Evolutionary conservation across 2,329 filamentous ascomycete species (phyloP), one percentile per base, ranked within the genome.

Genomic region (Juglanconis juglandina): DNA sequence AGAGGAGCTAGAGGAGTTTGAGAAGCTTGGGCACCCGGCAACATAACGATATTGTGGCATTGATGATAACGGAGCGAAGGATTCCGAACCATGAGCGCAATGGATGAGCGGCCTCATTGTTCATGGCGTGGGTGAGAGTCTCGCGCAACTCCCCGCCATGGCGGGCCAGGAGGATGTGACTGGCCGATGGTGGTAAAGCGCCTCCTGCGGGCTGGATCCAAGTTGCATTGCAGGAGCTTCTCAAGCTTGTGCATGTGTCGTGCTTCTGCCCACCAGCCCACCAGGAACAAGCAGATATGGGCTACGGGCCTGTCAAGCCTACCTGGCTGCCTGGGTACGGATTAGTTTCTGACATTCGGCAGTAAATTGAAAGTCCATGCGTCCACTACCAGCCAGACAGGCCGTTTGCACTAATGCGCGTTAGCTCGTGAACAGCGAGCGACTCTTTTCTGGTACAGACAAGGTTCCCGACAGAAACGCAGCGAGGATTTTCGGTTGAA

Each of bases 341-440:
- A 41, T 7, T 24, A 24, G 24, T 8, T 10, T 13, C 35, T 39
- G 50, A n/a, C 37, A 42, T 24, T 24, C 51, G 13, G 37, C 39
- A 24, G 14, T 9, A 49, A 49, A 49, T 49, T 60, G 41, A 53
- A 47, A 47, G 58, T 37, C 48, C 53, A 60, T 60, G 58, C 58
- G 56, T 52, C 32, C 58, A 60, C 58, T 60, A 56, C 37, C 58
- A 56, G 53, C 37, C 44, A 47, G 48, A 47, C 58, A 48, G 48
- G 46, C 50, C 35, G 46, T 39, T 46, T 30, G 58, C 47, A 53
- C 60, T 62, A 56, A 48, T 46, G 44, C 48, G 60, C 53, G 60
- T 62, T 62, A 59, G 55, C 54, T 54, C 48, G 52, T 59, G 59
- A 60, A 57, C 49, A 50, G 53, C 46, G 51, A 49, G 47, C 53